These are phyloP conservation scores for Proliferodiscus dingleyae DNA, from an alignment of 2,329 filamentous ascomycete species.

Conservation along the genomic window DNA sequence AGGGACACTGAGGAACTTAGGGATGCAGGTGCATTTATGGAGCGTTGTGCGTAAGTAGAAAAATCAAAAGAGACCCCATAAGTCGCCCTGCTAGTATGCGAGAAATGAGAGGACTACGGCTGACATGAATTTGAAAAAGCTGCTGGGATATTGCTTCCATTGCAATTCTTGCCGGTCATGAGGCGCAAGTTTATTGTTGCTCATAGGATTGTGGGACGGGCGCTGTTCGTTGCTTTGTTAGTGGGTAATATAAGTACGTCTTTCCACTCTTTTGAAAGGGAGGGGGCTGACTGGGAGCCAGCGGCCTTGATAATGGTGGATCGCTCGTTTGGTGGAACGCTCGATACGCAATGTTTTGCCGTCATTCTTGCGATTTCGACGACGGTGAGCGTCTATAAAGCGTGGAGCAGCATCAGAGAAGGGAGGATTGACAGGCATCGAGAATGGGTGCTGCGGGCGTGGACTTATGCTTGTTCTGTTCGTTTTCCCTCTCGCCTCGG, in stretches of 20 bases:
- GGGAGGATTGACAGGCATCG: slow-evolving; percentile 10
- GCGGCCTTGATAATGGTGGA: slow-evolving; percentile 6
- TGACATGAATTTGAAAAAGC: slow-evolving; percentile 9
- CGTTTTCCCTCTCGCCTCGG: neutral
- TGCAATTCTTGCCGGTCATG: slow-evolving; percentile 15
- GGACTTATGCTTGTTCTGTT: slow-evolving; percentile 9
- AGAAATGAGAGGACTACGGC: too few relatives aligned
- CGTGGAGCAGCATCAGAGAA: slow-evolving; percentile 6
- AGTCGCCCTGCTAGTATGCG: too few relatives aligned
- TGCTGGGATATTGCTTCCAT: slow-evolving; percentile 11
- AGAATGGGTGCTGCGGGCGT: slow-evolving; percentile 8
- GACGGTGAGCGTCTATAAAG: slow-evolving; percentile 4
- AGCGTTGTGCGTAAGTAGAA: slow-evolving; percentile 16
- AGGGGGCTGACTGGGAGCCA: neutral
- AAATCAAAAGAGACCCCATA: too few relatives aligned
- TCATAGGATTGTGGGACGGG: slow-evolving; percentile 7
- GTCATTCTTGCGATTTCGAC: neutral
- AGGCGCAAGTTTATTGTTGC: slow-evolving; percentile 7
- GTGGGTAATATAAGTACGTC: slow-evolving; percentile 14
- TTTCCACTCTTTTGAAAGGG: neutral
- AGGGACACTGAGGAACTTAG: neutral
- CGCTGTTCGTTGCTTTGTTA: slow-evolving; percentile 5
- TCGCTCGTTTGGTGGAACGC: slow-evolving; percentile 7
- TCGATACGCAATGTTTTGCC: slow-evolving; percentile 4
- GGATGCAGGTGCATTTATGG: slow-evolving; percentile 8